A percentile compares a stretch with the other conserved stretches of the same genome.
Conservation (phyloP, 176 grass and related monocot species). For the Calamus simplicifolius region DNA sequence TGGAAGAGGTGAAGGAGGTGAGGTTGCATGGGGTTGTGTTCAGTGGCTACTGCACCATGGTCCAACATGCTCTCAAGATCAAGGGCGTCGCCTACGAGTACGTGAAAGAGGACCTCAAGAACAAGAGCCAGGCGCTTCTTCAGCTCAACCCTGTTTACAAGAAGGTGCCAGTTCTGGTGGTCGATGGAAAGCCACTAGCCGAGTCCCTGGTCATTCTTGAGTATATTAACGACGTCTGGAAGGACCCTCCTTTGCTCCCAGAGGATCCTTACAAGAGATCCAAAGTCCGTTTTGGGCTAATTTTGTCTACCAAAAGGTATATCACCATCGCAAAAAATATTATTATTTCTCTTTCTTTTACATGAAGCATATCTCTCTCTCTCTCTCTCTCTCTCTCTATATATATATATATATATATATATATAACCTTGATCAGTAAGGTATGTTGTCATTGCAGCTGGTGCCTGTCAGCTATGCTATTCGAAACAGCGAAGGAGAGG, state of each 20-base stretch:
- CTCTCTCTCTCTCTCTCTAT: too few relatives aligned
- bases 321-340: too few relatives aligned
- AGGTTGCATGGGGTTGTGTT: slow-evolving; percentile 9
- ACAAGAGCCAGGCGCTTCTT: slow-evolving; percentile 39
- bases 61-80: slow-evolving; percentile 20
- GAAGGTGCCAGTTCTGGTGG: slow-evolving; percentile 32
- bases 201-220: slow-evolving; percentile 28
- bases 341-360: too few relatives aligned
- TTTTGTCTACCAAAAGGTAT: slow-evolving; percentile 40
- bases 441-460: neutral
- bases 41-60: slow-evolving; percentile 11
- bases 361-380: too few relatives aligned
- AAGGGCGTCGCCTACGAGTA: slow-evolving; percentile 27
- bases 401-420: too few relatives aligned
- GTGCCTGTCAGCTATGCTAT: neutral
- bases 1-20: slow-evolving; percentile 21
- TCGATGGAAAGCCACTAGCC: slow-evolving; percentile 22
- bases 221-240: slow-evolving; percentile 29
- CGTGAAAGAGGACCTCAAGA: slow-evolving; percentile 23
- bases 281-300: slow-evolving; percentile 32
- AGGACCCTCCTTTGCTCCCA: slow-evolving; percentile 15
- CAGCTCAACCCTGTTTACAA: slow-evolving; percentile 29
- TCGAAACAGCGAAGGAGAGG: slow-evolving; percentile 1
- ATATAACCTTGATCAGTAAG: too few relatives aligned
- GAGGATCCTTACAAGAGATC: slow-evolving; percentile 21